These are phyloP conservation scores for Glarea lozoyensis DNA, from an alignment of 495 filamentous ascomycete species.

Conservation along the genomic window DNA sequence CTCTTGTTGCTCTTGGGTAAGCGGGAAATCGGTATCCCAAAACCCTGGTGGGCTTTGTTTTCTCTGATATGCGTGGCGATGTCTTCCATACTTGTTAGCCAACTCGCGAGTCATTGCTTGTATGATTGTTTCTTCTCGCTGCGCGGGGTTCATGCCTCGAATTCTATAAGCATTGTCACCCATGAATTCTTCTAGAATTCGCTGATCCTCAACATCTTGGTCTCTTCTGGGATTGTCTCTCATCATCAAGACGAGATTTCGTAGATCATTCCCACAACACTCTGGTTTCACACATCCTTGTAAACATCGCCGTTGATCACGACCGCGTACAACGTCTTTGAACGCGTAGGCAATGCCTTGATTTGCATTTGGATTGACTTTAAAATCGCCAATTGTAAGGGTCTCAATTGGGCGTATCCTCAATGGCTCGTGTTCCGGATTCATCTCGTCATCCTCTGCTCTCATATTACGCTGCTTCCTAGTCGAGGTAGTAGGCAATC, in stretches of 20 bases:
- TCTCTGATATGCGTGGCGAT: conserved; percentile 65
- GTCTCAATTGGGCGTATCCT: conserved; percentile 42
- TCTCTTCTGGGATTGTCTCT: conserved; percentile 7
- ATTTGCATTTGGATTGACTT: conserved; percentile 68
- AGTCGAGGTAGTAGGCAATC: neutral
- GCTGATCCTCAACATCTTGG: conserved; percentile 37
- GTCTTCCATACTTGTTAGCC: conserved; percentile 64
- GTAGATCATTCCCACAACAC: conserved; percentile 71
- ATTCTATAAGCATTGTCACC: conserved; percentile 45
- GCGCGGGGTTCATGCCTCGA: conserved; percentile 37
- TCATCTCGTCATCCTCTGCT: conserved; percentile 4
- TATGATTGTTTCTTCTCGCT: conserved; percentile 49
- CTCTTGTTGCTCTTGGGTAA: conserved; percentile 63
- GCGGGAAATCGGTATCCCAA: conserved; percentile 84
- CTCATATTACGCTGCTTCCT: neutral
- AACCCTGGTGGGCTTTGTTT: conserved; percentile 70
- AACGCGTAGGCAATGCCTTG: conserved; percentile 68
- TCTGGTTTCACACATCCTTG: conserved; percentile 66
- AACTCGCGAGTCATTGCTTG: conserved; percentile 59
- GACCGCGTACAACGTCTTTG: conserved; percentile 63
- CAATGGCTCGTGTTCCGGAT: conserved; percentile 33
- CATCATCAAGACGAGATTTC: conserved; percentile 46
- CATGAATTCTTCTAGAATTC: conserved; percentile 56
- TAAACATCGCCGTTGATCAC: conserved; percentile 63
- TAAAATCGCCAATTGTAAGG: conserved; percentile 64